Evolutionary conservation across 2,329 filamentous ascomycete species (phyloP), one percentile per base, ranked within the genome.

Genomic region (Simplicillium aogashimaense): DNA sequence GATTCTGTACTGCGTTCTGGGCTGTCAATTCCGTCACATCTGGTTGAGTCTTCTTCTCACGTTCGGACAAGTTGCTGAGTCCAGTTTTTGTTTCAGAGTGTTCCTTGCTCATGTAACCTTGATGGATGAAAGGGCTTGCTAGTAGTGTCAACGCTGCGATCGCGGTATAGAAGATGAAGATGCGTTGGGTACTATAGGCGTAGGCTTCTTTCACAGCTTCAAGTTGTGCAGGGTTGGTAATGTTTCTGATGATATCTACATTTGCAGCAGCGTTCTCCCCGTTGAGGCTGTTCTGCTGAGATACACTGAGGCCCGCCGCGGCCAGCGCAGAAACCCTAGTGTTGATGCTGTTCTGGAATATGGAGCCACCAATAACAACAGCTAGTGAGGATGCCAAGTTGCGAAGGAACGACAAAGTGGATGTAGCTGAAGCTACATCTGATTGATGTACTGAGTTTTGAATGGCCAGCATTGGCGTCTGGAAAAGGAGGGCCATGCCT

Each of bases 361-460:
- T 43, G 25, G 53, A 53, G 18, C 49, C 72, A 40, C 76, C 76
- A 25, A 79, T 56, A 17, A 80, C 76, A 42, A 80, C 66, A 9
- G 73, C 73, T 17, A 79, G 65, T 33, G 73, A 65, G 0, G 72
- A 72, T 3, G 71, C 67, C 29, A 81, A 60, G 50, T 76, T 73
- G 18, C 78, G 69, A 32, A 76, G 56, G 52, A 82, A 82, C 10
- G 66, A 63, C 51, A 78, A 79, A 3, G 76, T 78, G 0, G 75
- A 70, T 1, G 78, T 81, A 12, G 76, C 78, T 2, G 74, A 71
- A 2, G 77, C 78, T 39, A 81, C 74, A 42, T 84, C 78, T 10
- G 66, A 59, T 7, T 69, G 70, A 13, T 67, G 63, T 31, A 84
- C 74, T 11, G 70, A 72, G 3, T 74, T 70, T 50, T 86, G 82